Conservation (phyloP, 2,329 filamentous ascomycete genomes). For the Lachnum nothofagi region DNA sequence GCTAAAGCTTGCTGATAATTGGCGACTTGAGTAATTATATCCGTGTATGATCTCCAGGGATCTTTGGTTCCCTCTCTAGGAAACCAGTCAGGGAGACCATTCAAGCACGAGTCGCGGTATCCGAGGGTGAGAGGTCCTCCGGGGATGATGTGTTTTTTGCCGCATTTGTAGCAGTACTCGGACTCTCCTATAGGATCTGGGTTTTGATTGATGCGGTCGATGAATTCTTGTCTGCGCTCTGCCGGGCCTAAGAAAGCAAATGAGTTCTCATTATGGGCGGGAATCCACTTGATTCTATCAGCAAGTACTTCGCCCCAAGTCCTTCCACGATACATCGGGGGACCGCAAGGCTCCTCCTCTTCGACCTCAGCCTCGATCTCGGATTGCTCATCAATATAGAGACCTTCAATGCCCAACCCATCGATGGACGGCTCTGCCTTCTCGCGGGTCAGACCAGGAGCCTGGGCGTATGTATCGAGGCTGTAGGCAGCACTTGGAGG, state of each 20-base stretch:
- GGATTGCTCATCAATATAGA: too few species aligned
- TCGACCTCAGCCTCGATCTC: not conserved
- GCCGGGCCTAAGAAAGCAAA: too few species aligned
- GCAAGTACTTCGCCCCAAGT: not conserved
- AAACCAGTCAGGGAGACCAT: constrained; percentile 29
- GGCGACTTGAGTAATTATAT: constrained; percentile 18
- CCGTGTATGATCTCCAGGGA: constrained; percentile 20
- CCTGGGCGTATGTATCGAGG: not conserved
- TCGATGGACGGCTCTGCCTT: not conserved
- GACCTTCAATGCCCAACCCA: not conserved
- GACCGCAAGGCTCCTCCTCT: too few species aligned
- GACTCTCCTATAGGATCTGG: constrained; percentile 4
- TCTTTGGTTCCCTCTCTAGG: constrained; percentile 14
- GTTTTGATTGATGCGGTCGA: constrained; percentile 9
- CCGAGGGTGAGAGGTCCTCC: constrained; percentile 22
- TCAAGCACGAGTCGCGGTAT: constrained; percentile 25
- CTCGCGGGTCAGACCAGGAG: not conserved
- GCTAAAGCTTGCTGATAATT: constrained; percentile 13
- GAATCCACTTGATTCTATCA: constrained; percentile 1
- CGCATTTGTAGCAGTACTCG: constrained; percentile 25
- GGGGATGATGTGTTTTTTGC: constrained; percentile 23
- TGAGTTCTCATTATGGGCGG: too few species aligned
- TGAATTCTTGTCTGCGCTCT: constrained; percentile 6
- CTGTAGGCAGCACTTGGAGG: not conserved
- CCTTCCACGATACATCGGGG: too few species aligned